Percentiles rank a stretch among this genome's conserved stretches.
Evolutionary conservation across 306 rosid species (phyloP).

Genomic region (Clitoria ternatea): DNA sequence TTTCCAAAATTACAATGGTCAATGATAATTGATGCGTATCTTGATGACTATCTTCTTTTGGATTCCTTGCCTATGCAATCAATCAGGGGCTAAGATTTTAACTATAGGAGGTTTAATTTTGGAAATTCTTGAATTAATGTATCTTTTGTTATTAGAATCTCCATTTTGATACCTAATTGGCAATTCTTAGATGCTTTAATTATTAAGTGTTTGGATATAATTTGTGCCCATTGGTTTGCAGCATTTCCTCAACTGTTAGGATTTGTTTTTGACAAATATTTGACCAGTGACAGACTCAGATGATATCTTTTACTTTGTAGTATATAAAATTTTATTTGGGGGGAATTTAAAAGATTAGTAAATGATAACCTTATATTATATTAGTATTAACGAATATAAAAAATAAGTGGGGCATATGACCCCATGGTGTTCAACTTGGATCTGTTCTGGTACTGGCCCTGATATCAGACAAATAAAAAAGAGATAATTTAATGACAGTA

Average conservation of each 20-base stretch:
- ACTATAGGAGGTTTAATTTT: background rate
- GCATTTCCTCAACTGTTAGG: background rate
- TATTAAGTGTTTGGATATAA: background rate
- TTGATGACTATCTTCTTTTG: background rate
- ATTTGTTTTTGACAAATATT: background rate
- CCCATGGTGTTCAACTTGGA: too few species aligned
- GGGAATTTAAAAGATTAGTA: too few species aligned
- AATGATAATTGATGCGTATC: background rate
- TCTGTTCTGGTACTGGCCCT: too few species aligned
- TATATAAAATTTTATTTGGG: too few species aligned
- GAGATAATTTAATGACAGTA: too few species aligned
- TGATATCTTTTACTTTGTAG: too few species aligned
- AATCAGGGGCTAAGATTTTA: background rate
- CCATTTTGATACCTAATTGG: background rate
- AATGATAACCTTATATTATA: too few species aligned
- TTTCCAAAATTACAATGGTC: slow-evolving; percentile 6
- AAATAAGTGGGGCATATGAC: too few species aligned
- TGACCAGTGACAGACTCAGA: background rate
- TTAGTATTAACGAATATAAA: too few species aligned
- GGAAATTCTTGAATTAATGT: background rate
- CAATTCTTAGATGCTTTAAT: background rate
- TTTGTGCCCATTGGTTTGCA: slow-evolving; percentile 14
- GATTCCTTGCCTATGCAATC: background rate
- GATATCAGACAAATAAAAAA: too few species aligned
- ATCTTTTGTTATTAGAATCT: background rate